These are phyloP conservation scores for Arabidopsis arenosa DNA, from an alignment of 345 rosid species.

Conservation along the genomic window DNA sequence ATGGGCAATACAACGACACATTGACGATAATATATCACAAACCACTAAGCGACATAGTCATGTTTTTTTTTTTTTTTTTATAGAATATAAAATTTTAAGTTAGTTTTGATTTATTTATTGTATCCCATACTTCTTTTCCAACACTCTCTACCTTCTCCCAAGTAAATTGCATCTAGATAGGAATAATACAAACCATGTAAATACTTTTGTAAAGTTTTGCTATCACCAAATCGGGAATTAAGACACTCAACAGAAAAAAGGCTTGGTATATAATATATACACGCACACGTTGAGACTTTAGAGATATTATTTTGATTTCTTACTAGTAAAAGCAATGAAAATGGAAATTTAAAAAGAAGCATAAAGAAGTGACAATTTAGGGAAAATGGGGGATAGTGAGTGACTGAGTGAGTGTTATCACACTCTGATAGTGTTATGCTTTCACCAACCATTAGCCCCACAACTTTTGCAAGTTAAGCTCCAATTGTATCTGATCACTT, in stretches of 20 bases:
- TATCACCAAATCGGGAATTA: slow-evolving; percentile 12
- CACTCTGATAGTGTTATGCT: slow-evolving; percentile 28
- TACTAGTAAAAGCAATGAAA: neutral
- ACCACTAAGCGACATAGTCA: too few relatives aligned
- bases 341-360: neutral
- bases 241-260: slow-evolving; percentile 7
- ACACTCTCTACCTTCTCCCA: neutral
- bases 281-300: slow-evolving; percentile 2
- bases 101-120: neutral
- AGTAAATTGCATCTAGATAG: slow-evolving; percentile 16
- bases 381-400: slow-evolving; percentile 10
- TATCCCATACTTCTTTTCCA: neutral
- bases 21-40: too few relatives aligned
- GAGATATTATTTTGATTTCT: slow-evolving; percentile 10
- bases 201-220: slow-evolving; percentile 9
- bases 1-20: too few relatives aligned
- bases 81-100: too few relatives aligned
- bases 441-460: slow-evolving; percentile 27
- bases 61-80: too few relatives aligned
- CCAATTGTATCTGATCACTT: neutral
- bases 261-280: neutral
- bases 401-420: slow-evolving; percentile 24
- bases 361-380: slow-evolving; percentile 3
- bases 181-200: slow-evolving; percentile 23
- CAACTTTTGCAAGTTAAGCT: slow-evolving; percentile 6